phyloP scores from a whole-genome alignment of 805 yeast species.

The Schwanniomyces occidentalis region DNA sequence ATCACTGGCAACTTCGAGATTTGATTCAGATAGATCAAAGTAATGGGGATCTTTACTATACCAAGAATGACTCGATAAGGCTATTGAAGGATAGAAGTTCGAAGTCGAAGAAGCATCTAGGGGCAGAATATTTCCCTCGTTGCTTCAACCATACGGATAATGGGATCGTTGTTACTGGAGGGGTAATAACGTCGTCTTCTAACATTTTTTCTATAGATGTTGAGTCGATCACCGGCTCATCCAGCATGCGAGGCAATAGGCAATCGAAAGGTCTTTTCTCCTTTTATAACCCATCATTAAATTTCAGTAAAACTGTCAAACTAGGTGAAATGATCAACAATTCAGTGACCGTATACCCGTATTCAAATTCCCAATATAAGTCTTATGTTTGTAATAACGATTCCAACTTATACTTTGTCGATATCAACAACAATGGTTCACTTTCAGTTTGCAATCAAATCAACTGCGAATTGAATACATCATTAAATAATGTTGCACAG shows the following conservation, averaged over 20 bases:
- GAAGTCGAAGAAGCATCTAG: conserved; percentile 38
- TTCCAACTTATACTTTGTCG: conserved; percentile 63
- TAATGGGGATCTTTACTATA: conserved; percentile 54
- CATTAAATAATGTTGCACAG: conserved; percentile 72
- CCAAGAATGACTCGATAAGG: conserved; percentile 55
- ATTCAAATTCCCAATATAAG: conserved; percentile 41
- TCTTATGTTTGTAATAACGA: conserved; percentile 86
- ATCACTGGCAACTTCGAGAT: conserved; percentile 84
- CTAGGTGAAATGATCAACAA: conserved; percentile 85
- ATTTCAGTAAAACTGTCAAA: conserved; percentile 49
- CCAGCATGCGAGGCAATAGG: conserved; percentile 6
- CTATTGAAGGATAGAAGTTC: conserved; percentile 21
- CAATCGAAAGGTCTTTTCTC: conserved; percentile 64
- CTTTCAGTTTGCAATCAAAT: conserved; percentile 44
- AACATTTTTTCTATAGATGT: conserved; percentile 25
- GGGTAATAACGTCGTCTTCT: conserved; percentile 43
- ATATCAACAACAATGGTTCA: conserved; percentile 48
- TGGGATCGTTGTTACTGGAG: conserved; percentile 52
- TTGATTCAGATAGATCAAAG: conserved; percentile 52
- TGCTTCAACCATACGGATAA: conserved; percentile 60
- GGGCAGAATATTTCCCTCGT: conserved; percentile 65
- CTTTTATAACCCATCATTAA: conserved; percentile 51
- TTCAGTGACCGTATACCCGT: conserved; percentile 58
- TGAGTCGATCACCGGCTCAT: conserved; percentile 18
- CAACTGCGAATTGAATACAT: conserved; percentile 53